Percentiles rank a stretch among this genome's conserved stretches.
phyloP scores from a whole-genome alignment of 2,329 filamentous ascomycete species.

The Cladosporium sp. region DNA sequence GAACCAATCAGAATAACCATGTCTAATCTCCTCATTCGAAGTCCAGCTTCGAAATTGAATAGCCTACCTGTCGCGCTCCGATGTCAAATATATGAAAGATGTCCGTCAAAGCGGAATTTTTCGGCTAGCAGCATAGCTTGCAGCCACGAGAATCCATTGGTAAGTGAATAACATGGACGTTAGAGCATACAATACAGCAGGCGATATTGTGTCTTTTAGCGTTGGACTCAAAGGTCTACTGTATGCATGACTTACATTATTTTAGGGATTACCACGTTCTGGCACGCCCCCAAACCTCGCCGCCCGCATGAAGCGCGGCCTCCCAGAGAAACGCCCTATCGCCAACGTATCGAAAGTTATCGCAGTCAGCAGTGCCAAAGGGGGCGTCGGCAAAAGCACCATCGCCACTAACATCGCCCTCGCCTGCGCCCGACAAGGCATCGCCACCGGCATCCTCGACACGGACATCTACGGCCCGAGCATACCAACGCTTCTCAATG shows the following conservation, averaged over 20 bases:
- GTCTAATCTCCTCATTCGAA: not conserved
- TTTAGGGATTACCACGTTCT: slow-evolving; percentile 74
- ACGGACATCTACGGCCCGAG: slow-evolving; percentile 96
- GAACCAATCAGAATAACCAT: not conserved
- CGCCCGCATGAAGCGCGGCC: slow-evolving; percentile 62
- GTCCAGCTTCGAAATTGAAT: not conserved
- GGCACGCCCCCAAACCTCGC: slow-evolving; percentile 60
- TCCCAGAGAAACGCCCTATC: slow-evolving; percentile 76
- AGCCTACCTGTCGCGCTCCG: not conserved
- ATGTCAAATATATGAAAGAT: slow-evolving; percentile 2
- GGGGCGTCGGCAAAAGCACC: slow-evolving; percentile 96
- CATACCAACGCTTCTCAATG: slow-evolving; percentile 80
- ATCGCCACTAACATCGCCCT: slow-evolving; percentile 89
- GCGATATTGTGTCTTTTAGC: no score
- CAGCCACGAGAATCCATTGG: slow-evolving; percentile 24
- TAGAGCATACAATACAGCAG: no score
- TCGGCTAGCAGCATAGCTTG: slow-evolving; percentile 6
- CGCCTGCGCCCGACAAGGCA: slow-evolving; percentile 73
- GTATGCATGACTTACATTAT: slow-evolving; percentile 3
- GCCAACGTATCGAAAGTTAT: slow-evolving; percentile 83
- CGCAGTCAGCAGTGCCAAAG: slow-evolving; percentile 94
- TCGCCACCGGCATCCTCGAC: slow-evolving; percentile 81
- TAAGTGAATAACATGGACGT: slow-evolving; percentile 7
- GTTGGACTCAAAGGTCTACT: not conserved
- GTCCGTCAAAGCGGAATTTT: slow-evolving; percentile 1